These are phyloP conservation scores for Zalaria sp. DNA, from an alignment of 2,329 filamentous ascomycete species.

Conservation along the genomic window DNA sequence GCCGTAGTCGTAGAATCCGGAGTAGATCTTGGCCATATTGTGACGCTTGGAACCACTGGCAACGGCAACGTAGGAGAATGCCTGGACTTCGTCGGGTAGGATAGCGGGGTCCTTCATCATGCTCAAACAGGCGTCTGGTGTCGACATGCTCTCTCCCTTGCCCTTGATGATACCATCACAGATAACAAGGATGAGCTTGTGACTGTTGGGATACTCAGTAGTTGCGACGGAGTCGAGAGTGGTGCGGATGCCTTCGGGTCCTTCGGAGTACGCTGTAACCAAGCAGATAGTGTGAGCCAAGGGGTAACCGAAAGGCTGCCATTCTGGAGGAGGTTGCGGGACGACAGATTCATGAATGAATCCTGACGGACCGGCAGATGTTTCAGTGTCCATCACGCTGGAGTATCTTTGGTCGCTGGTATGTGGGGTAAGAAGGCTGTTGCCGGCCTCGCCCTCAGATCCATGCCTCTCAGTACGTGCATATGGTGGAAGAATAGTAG, in stretches of 20 bases:
- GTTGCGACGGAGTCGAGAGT: conserved; percentile 93
- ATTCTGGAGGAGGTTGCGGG: conserved; percentile 89
- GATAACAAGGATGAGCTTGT: conserved; percentile 91
- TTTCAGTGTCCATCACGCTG: conserved; percentile 40
- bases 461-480: conserved; percentile 17
- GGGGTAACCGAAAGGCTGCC: conserved; percentile 93
- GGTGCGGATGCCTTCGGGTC: conserved; percentile 79
- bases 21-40: conserved; percentile 98
- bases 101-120: conserved; percentile 93
- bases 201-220: conserved; percentile 97
- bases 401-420: conserved; percentile 36
- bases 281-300: conserved; percentile 87
- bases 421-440: conserved; percentile 28
- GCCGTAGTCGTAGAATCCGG: conserved; percentile 97
- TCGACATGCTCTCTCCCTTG: conserved; percentile 71
- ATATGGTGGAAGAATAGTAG: conserved; percentile 33
- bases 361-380: conserved; percentile 68
- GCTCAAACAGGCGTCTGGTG: conserved; percentile 73
- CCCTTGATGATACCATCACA: conserved; percentile 98
- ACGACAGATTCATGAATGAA: conserved; percentile 95
- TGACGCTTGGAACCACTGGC: conserved; percentile 92
- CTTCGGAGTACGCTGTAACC: conserved; percentile 94
- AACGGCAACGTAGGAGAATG: conserved; percentile 93
- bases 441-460: conserved; percentile 19
- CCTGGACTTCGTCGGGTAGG: conserved; percentile 64